phyloP scores from a whole-genome alignment of 169 alveolate genomes.

The Plasmodium vinckei region DNA sequence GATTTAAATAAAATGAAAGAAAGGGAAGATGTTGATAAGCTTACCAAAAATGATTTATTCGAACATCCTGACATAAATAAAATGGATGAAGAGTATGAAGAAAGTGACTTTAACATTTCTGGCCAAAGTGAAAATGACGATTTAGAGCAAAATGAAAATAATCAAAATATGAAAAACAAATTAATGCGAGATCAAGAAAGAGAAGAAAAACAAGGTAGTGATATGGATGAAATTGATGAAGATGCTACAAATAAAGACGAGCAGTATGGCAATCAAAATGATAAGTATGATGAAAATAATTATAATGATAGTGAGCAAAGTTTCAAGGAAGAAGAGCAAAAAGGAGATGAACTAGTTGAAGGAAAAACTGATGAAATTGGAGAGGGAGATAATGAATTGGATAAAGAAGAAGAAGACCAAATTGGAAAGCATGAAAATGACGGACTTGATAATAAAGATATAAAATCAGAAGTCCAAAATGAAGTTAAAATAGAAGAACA shows the following conservation, averaged over 20 bases:
- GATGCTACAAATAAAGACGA: background rate
- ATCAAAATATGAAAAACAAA: background rate
- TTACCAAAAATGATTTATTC: constrained; percentile 7
- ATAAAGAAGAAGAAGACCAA: background rate
- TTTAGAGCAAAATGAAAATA: background rate
- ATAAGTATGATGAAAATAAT: background rate
- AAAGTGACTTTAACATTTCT: background rate
- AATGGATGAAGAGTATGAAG: background rate
- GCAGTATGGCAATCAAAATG: background rate
- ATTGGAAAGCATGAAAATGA: background rate
- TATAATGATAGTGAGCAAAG: background rate
- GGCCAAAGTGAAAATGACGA: background rate
- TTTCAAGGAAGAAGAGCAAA: background rate
- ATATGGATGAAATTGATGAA: background rate
- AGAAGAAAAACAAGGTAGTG: background rate
- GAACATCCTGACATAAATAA: background rate
- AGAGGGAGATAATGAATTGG: background rate
- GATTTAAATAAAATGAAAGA: constrained; percentile 14
- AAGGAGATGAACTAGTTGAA: background rate
- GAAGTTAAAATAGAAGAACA: constrained; percentile 17
- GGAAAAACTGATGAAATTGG: background rate
- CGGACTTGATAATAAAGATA: background rate
- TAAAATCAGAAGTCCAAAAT: background rate
- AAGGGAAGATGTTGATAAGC: constrained; percentile 11
- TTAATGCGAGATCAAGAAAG: background rate